Percentiles rank a stretch among this genome's conserved stretches.
phyloP scores from a whole-genome alignment of 768 basidiomycete genomes.

The Kwoniella dendrophila region DNA sequence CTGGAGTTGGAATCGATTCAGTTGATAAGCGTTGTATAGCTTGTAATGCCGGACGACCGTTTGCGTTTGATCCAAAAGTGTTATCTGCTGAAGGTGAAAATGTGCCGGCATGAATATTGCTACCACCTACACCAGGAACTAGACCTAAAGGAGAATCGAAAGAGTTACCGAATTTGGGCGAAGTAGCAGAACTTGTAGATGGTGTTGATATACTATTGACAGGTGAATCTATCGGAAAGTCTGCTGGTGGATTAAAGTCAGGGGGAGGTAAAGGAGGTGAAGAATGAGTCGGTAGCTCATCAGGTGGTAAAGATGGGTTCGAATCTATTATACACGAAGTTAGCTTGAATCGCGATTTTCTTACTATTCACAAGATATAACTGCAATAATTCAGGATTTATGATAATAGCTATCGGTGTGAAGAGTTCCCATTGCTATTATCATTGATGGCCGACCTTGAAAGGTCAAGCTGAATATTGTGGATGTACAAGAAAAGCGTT shows the following conservation, averaged over 20 bases:
- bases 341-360: not conserved
- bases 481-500: too few species aligned
- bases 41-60: conserved; percentile 24
- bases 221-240: conserved; percentile 29
- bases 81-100: not conserved
- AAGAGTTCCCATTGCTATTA: too few species aligned
- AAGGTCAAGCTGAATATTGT: too few species aligned
- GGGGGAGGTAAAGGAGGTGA: conserved; percentile 34
- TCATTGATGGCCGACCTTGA: too few species aligned
- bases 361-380: too few species aligned
- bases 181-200: not conserved
- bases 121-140: too few species aligned
- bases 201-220: conserved; percentile 23
- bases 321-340: not conserved
- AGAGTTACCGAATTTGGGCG: not conserved
- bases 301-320: conserved; percentile 1
- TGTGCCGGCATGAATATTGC: too few species aligned
- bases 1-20: conserved; percentile 30
- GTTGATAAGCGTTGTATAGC: conserved; percentile 27
- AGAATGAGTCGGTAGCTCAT: not conserved
- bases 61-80: too few species aligned
- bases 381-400: too few species aligned
- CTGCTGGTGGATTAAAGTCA: conserved; percentile 45
- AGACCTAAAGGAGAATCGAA: not conserved
- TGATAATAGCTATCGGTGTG: too few species aligned